A percentile compares a stretch with the other conserved stretches of the same genome.
phyloP scores from a whole-genome alignment of 139 green algal genomes.

The Chlorella ohadii region DNA sequence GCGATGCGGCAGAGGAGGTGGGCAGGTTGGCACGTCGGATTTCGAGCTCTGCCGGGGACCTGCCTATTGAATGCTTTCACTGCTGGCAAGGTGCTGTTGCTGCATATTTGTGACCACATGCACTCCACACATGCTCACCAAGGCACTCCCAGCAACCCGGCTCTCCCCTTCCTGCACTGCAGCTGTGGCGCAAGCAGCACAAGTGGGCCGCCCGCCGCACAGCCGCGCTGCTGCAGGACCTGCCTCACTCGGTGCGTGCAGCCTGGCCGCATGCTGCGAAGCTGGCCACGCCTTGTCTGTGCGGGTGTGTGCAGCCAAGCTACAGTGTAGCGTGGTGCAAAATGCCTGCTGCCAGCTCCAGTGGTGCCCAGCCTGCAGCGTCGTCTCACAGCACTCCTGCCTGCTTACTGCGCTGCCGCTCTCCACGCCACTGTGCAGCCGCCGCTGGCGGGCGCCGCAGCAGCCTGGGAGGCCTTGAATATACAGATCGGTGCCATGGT shows the following conservation, averaged over 20 bases:
- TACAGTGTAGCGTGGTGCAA: neutral
- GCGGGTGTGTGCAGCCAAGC: too few species aligned
- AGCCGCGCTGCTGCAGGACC: constrained; percentile 38
- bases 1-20: constrained; percentile 6
- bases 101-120: too few species aligned
- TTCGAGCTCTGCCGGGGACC: too few species aligned
- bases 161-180: neutral
- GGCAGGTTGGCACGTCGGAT: neutral
- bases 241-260: constrained; percentile 20
- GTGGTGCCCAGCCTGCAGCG: too few species aligned
- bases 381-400: too few species aligned
- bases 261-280: too few species aligned
- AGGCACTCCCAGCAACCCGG: neutral
- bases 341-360: neutral
- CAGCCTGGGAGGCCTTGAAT: constrained; percentile 18
- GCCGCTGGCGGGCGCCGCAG: constrained; percentile 50
- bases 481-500: constrained; percentile 48
- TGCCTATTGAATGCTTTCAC: too few species aligned
- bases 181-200: constrained; percentile 47
- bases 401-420: neutral
- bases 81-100: too few species aligned
- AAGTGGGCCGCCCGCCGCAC: constrained; percentile 57
- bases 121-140: too few species aligned
- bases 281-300: neutral
- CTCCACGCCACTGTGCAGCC: constrained; percentile 32